phyloP scores from a whole-genome alignment of 768 basidiomycete species.

The Rhizopogon sp. region DNA sequence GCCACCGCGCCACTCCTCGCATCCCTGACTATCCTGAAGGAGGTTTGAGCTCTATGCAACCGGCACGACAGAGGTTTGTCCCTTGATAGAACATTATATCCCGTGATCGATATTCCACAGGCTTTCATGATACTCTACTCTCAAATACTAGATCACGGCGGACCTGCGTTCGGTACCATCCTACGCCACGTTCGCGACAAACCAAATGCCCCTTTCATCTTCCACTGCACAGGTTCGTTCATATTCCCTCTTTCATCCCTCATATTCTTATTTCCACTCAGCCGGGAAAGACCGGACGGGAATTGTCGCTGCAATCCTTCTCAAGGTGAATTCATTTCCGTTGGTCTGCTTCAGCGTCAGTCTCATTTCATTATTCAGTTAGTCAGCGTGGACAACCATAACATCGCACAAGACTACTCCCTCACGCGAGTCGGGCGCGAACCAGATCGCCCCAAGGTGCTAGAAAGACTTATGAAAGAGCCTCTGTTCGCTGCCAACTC shows the following conservation, averaged over 20 bases:
- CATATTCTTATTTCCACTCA: slow-evolving; percentile 8
- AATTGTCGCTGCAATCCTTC: slow-evolving; percentile 63
- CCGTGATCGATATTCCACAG: slow-evolving; percentile 29
- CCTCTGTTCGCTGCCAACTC: slow-evolving; percentile 70
- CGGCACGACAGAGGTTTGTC: slow-evolving; percentile 67
- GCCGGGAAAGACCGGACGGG: slow-evolving; percentile 86
- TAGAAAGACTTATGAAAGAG: slow-evolving; percentile 62
- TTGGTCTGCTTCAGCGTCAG: not conserved
- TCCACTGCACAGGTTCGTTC: slow-evolving; percentile 67
- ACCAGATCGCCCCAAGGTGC: slow-evolving; percentile 66
- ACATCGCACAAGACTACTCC: slow-evolving; percentile 69
- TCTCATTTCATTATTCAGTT: slow-evolving; percentile 39
- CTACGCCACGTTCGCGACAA: slow-evolving; percentile 70
- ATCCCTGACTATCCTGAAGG: slow-evolving; percentile 12
- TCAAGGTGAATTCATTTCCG: slow-evolving; percentile 45
- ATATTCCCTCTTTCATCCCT: not conserved
- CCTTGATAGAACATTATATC: not conserved
- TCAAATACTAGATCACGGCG: slow-evolving; percentile 75
- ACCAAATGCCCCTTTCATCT: slow-evolving; percentile 58
- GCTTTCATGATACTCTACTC: slow-evolving; percentile 79
- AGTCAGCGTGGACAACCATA: slow-evolving; percentile 61
- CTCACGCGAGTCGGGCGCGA: slow-evolving; percentile 77
- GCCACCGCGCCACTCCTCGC: not conserved
- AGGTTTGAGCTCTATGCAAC: slow-evolving; percentile 64
- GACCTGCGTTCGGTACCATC: slow-evolving; percentile 61